These are phyloP conservation scores for Powellomyces hirtus DNA, from an alignment of 192 early-diverging fungal genomes.

Conservation along the genomic window DNA sequence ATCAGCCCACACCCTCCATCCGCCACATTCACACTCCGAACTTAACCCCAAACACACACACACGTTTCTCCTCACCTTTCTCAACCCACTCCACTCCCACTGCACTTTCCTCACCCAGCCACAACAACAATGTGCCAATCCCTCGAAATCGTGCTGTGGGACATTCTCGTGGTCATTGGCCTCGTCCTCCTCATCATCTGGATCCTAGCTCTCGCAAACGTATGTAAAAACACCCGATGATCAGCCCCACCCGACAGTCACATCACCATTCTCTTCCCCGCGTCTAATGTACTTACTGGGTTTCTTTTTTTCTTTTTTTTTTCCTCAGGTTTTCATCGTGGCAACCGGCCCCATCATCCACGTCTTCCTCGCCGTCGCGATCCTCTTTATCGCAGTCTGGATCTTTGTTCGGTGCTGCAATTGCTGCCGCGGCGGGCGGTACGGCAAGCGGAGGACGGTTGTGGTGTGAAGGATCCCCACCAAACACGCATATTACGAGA, in stretches of 20 bases:
- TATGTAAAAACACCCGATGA: no score
- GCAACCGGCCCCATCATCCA: background rate
- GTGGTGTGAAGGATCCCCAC: background rate
- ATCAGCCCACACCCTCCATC: no score
- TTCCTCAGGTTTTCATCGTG: background rate
- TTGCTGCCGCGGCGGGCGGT: background rate
- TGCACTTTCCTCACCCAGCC: no score
- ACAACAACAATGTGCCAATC: conserved; percentile 26
- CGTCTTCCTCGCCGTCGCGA: conserved; percentile 7
- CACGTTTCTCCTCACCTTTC: no score
- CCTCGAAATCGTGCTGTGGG: conserved; percentile 39
- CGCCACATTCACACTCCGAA: no score
- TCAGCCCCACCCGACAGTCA: background rate
- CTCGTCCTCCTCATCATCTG: conserved; percentile 34
- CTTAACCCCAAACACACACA: no score
- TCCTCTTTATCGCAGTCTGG: conserved; percentile 1
- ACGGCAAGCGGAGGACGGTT: background rate
- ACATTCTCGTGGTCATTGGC: conserved; percentile 30
- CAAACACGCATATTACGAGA: no score
- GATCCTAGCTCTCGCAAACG: conserved; percentile 1
- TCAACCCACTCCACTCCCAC: no score
- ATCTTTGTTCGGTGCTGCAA: background rate
- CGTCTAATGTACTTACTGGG: background rate
- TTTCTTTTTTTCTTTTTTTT: background rate
- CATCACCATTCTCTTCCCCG: background rate